Base-by-base conservation (phyloP, 2,329 filamentous ascomycete species). In the Annulohypoxylon truncatum region DNA sequence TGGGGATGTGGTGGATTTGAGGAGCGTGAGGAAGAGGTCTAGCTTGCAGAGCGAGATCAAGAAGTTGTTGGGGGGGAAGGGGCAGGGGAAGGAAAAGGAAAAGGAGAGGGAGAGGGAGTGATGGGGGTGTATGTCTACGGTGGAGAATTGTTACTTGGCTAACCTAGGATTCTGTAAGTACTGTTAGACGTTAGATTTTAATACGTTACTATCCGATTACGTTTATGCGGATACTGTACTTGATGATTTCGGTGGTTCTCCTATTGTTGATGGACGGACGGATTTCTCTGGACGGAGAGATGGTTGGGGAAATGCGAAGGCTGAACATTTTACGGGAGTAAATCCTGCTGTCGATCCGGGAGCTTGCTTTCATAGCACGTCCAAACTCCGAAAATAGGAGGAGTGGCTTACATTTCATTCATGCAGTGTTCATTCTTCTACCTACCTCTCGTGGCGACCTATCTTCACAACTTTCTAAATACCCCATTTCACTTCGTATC, bases 31-130 rank as follows among this genome's bases (percentile, higher is more conserved):
- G 51, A 71, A 68, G 51, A 54, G 60, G 51, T 64, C 64, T 1
- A 61, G 62, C 9, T 40, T 71, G 48, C 67, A 68, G 65, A 40
- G 15, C 10, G 69, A 71, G 67, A 42, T 70, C 15, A 68, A 60
- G 69, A 70, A 44, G 42, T 18, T 70, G 10, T 53, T 71, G 18
- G 44, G 56, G 1, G 64, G 63, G 7, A 47, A 60, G 29, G 35
- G 40, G 10, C 8, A 44, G 28, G 55, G 48, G 28, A 7, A 18
- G 2, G 59, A 38, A 28, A 51, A 44, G 28, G 55, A 44, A 22
- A 7, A 18, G 2, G 59, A 38, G 33, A 51, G 38, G 51, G 50
- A 38, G 26, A 46, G 38, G 26, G 47, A 40, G n/a, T 18, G 26
- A 29, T 13, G 20, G n/a, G 35, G n/a, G 35, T 7, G 35, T 38